A percentile compares a stretch with the other conserved stretches of the same genome.
Evolutionary conservation across 352 stramenopile genomes (phyloP).

Genomic region (Phytophthora tubulina): DNA sequence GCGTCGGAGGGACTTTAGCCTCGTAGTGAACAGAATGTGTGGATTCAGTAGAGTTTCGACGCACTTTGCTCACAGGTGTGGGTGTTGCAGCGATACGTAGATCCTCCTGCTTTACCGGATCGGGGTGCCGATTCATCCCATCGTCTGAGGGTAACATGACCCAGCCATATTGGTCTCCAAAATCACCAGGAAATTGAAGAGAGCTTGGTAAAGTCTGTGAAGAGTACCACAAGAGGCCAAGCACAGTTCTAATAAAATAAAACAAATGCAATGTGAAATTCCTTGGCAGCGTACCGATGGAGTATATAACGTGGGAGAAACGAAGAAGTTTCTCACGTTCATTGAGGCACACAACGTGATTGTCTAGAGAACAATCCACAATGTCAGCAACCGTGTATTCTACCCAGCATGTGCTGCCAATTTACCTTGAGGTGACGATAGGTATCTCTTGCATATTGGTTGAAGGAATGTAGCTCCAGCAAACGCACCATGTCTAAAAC

Average conservation of each 20-base stretch:
- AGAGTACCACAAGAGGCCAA: too few species aligned
- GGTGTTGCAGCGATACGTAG: constrained; percentile 33
- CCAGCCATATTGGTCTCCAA: constrained; percentile 48
- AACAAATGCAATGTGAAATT: background rate
- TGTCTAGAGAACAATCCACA: constrained; percentile 33
- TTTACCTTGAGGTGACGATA: constrained; percentile 75
- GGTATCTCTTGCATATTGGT: constrained; percentile 68
- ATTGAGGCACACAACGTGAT: constrained; percentile 74
- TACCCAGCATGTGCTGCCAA: background rate
- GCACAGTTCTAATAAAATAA: too few species aligned
- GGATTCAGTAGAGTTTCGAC: constrained; percentile 23
- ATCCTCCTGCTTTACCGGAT: constrained; percentile 34
- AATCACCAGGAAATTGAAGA: constrained; percentile 46
- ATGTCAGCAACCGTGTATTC: background rate
- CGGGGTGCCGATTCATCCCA: constrained; percentile 5
- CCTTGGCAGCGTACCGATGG: constrained; percentile 39
- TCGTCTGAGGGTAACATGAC: constrained; percentile 32
- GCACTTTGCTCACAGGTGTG: background rate
- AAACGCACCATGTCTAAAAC: constrained; percentile 69
- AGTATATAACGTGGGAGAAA: constrained; percentile 60
- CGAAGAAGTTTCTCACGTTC: constrained; percentile 75
- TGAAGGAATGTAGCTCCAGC: constrained; percentile 75
- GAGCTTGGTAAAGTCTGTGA: constrained; percentile 53
- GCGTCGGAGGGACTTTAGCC: background rate
- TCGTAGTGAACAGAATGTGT: constrained; percentile 10